Conservation (phyloP, 2,329 filamentous ascomycete genomes). For the Bipolaris sorokiniana region DNA sequence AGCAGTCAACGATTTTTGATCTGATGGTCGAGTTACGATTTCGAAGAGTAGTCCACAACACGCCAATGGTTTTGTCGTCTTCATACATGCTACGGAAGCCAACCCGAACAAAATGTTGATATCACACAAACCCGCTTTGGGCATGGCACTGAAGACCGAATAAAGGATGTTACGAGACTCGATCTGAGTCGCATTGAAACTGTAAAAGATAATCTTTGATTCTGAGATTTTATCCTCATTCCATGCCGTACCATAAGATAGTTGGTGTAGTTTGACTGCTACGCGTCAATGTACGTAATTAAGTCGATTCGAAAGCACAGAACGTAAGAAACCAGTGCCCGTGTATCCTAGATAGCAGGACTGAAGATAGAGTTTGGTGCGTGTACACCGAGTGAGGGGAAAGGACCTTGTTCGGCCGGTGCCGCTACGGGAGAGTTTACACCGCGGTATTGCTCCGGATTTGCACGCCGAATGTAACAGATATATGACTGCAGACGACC, state of each 20-base stretch:
- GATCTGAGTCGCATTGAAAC: not conserved
- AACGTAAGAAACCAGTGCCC: not conserved
- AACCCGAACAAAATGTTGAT: not conserved
- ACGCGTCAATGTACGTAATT: not conserved
- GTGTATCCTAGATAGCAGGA: constrained; percentile 3
- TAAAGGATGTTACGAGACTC: not conserved
- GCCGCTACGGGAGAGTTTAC: not conserved
- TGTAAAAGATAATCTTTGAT: too few relatives aligned
- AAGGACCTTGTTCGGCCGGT: constrained; percentile 1
- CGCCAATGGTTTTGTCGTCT: not conserved
- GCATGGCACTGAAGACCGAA: not conserved
- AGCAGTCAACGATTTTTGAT: not conserved
- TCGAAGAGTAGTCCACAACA: not conserved
- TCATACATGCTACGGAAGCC: not conserved
- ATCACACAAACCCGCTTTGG: not conserved
- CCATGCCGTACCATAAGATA: not conserved
- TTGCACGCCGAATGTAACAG: not conserved
- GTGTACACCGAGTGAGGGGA: not conserved
- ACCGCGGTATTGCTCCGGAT: not conserved
- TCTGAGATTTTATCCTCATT: not conserved
- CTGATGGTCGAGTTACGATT: not conserved
- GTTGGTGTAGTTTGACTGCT: not conserved
- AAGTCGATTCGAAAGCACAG: not conserved
- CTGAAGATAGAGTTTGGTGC: constrained; percentile 2
- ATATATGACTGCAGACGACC: not conserved